Evolutionary conservation across 2,329 filamentous ascomycete genomes (phyloP).

Genomic region (Cyclaneusma minus): DNA sequence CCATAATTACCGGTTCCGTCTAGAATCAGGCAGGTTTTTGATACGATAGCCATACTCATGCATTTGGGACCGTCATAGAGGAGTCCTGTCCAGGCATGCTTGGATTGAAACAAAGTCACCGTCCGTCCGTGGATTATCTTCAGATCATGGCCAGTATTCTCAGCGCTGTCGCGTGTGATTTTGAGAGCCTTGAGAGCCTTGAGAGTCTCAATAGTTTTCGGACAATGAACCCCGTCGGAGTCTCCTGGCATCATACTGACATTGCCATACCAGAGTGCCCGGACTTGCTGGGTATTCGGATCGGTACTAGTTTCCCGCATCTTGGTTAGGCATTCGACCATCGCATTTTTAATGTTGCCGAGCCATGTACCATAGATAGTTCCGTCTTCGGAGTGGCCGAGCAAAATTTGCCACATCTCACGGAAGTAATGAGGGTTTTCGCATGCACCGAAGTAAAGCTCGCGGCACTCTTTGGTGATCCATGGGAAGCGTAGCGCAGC

Average conservation of each 20-base stretch:
- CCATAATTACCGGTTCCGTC: constrained; percentile 3
- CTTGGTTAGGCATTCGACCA: constrained; percentile 5
- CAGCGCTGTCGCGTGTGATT: too few species aligned
- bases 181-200: neutral
- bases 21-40: constrained; percentile 6
- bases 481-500: constrained; percentile 3
- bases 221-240: constrained; percentile 5
- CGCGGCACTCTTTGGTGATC: constrained; percentile 2
- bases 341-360: constrained; percentile 6
- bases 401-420: constrained; percentile 5
- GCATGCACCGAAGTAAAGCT: constrained; percentile 3
- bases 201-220: constrained; percentile 1
- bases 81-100: constrained; percentile 6
- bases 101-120: constrained; percentile 3
- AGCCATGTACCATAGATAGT: constrained; percentile 2
- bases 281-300: constrained; percentile 6
- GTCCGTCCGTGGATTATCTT: constrained; percentile 2
- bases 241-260: constrained; percentile 5
- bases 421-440: constrained; percentile 4
- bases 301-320: constrained; percentile 5
- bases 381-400: too few species aligned
- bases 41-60: constrained; percentile 6
- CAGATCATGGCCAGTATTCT: neutral
- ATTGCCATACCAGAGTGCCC: constrained; percentile 6
- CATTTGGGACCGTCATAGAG: constrained; percentile 5